Base-by-base conservation (phyloP, 202 grass and related monocot species). In the Schoenoplectus tabernaemontani region DNA sequence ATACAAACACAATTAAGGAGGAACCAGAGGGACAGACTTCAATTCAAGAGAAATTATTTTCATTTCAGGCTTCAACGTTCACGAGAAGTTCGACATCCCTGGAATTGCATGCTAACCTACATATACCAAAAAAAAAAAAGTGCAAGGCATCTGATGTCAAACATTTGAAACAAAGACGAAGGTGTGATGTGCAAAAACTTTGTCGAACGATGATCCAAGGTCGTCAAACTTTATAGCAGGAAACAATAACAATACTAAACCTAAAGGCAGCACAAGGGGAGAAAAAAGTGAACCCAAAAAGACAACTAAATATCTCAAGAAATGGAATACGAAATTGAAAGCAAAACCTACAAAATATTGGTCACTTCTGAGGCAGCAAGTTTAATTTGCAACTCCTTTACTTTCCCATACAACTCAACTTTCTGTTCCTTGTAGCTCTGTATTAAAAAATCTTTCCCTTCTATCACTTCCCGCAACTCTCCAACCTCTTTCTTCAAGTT, bases 341-440 rank as follows among this genome's bases (percentile, higher is more conserved):
- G 44, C 28, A 85, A 36, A 57, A 76, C 73, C 87, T 92, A 96
- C 84, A 96, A 89, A 41, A 97, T 97, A 83, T 85, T 93, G 1
- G 88, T 88, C 50, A 93, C 86, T 81, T 93, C 90, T 19, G 59
- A 64, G 34, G 86, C 80, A 39, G 60, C 89, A 68, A 91, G 86
- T 78, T 79, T 93, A 70, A 67, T 79, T 54, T 93, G 93, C 83
- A 97, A 75, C 77, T 93, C 90, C 83, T 84, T 89, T 34, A 93
- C 85, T 77, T 89, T 91, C 5, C 76, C 87, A 39, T 89, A 85
- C 38, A 97, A 80, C 50, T 97, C 90, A 37, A 89, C 76, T 84
- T 93, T 97, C 88, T 97, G 90, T 75, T 93, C 88, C 85, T 93
- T 97, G 82, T 93, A 91, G 59, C 69, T 97, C 88, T 86, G 88